Base-by-base conservation (phyloP, 495 filamentous ascomycete genomes). In the Penicillium ucsense region DNA sequence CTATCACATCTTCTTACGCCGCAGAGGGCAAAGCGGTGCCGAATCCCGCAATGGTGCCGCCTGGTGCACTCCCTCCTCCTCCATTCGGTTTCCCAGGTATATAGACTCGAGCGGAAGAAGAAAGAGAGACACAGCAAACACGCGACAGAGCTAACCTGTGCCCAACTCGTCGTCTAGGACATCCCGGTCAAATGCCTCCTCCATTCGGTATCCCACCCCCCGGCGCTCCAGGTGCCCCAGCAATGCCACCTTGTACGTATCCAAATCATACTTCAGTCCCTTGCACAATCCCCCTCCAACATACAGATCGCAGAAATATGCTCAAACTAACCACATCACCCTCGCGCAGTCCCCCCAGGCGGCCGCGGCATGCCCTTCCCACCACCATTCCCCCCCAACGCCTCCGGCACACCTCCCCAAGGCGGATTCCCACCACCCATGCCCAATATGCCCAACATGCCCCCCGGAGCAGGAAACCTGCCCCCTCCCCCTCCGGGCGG, bases 1-100 rank as follows among this genome's bases (percentile, higher is more conserved):
- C 82, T 46, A 98, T 98, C 67, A 97, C 92, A 9, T 84, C 80
- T 35, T 92, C 89, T 30, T 97, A 98, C 76, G 85, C 84, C 38
- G 89, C 88, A 52, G 92, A 92, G 63, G 92, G 92, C 60, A 88
- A 95, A 65, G 78, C 85, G 46, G 76, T 82, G 55, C 77, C 81
- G 31, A 94, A 94, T 63, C 89, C 88, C 35, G 86, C 89, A 73
- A 78, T 91, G 50, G 79, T 72, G 20, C 71, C 71, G 6, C 67
- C 70, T 3, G 70, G 70, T 10, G 74, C 62, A 41, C 70, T 64
- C 50, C 72, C 70, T 12, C 71, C 70, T 12, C 71, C 74, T 34
- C 76, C 77, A 39, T 77, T 73, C 41, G 78, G 71, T 8, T 80
- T 83, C 54, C 78, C 78, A 38, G 78, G 80, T 81, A 71, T 38